These are phyloP conservation scores for grape (Vitis vinifera) DNA, from an alignment of 164 flowering plant genomes.

Conservation along the genomic window DNA sequence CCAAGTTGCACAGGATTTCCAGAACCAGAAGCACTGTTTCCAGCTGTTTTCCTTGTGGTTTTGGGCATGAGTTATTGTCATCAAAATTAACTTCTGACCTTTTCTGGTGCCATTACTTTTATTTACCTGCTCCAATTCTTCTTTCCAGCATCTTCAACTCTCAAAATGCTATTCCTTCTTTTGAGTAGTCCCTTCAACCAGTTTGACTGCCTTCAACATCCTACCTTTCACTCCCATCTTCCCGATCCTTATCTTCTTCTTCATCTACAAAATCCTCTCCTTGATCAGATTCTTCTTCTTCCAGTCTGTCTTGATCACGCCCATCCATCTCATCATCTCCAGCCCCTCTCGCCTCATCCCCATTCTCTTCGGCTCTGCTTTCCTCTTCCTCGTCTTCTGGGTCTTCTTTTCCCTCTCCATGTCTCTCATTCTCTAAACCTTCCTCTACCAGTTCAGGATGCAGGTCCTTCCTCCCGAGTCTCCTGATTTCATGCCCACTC, in stretches of 20 bases:
- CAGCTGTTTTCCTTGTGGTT: too few relatives aligned
- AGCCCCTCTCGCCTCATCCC: constrained; percentile 26
- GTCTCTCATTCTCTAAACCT: constrained; percentile 1
- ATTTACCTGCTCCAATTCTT: too few relatives aligned
- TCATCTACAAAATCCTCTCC: constrained; percentile 36
- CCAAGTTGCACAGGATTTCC: too few relatives aligned
- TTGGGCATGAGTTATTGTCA: too few relatives aligned
- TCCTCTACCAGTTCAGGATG: constrained; percentile 13
- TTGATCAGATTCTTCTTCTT: constrained; percentile 20
- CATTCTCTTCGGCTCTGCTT: constrained; percentile 21
- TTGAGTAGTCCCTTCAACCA: not conserved
- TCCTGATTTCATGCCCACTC: constrained; percentile 17
- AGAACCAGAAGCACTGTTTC: too few relatives aligned
- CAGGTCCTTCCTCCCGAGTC: constrained; percentile 43
- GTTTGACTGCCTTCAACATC: constrained; percentile 14
- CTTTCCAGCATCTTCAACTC: too few relatives aligned
- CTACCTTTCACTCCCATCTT: constrained; percentile 24
- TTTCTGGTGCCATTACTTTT: too few relatives aligned
- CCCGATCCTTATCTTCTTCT: constrained; percentile 34
- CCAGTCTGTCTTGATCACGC: constrained; percentile 32
- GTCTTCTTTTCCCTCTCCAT: constrained; percentile 5
- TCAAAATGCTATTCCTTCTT: too few relatives aligned
- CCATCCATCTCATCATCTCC: constrained; percentile 42
- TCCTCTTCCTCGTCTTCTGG: constrained; percentile 22
- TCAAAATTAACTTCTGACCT: too few relatives aligned